These are phyloP conservation scores for Coemansia erecta DNA, from an alignment of 192 early-diverging fungal genomes.

Conservation along the genomic window DNA sequence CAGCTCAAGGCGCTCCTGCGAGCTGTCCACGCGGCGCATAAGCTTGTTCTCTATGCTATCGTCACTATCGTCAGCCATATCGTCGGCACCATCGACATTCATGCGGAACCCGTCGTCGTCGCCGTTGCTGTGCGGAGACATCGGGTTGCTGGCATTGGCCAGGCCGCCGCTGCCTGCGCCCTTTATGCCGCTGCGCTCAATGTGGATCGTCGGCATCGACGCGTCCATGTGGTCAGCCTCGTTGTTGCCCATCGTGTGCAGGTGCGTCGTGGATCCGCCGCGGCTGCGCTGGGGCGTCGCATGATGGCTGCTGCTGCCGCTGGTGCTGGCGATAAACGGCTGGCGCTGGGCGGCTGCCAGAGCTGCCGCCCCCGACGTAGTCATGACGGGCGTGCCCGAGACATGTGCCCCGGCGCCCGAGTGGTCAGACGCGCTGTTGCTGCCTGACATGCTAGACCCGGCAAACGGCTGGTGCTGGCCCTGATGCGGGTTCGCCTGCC, in stretches of 20 bases:
- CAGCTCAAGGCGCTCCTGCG: conserved; percentile 36
- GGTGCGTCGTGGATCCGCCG: conserved; percentile 27
- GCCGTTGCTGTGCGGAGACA: not conserved
- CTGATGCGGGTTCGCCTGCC: not conserved
- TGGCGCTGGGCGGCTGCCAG: conserved; percentile 48
- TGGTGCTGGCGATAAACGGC: conserved; percentile 16
- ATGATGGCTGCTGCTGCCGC: conserved; percentile 27
- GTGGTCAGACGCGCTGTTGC: not conserved
- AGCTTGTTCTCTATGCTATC: conserved; percentile 37
- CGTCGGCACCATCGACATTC: conserved; percentile 32
- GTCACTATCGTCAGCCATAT: conserved; percentile 10
- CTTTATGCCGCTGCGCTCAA: not conserved
- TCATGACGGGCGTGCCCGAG: conserved; percentile 43
- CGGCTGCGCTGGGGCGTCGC: conserved; percentile 51
- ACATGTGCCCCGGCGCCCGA: not conserved
- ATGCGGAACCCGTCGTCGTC: conserved; percentile 16
- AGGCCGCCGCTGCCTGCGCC: not conserved
- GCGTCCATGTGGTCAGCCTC: conserved; percentile 24
- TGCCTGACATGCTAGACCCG: not conserved
- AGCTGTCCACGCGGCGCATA: conserved; percentile 27
- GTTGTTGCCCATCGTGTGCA: conserved; percentile 7
- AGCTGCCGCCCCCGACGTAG: conserved; percentile 45
- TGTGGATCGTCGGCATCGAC: not conserved
- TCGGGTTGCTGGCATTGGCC: not conserved
- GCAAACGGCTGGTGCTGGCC: not conserved